phyloP scores from a whole-genome alignment of 306 rosid species.

The Neltuma alba region DNA sequence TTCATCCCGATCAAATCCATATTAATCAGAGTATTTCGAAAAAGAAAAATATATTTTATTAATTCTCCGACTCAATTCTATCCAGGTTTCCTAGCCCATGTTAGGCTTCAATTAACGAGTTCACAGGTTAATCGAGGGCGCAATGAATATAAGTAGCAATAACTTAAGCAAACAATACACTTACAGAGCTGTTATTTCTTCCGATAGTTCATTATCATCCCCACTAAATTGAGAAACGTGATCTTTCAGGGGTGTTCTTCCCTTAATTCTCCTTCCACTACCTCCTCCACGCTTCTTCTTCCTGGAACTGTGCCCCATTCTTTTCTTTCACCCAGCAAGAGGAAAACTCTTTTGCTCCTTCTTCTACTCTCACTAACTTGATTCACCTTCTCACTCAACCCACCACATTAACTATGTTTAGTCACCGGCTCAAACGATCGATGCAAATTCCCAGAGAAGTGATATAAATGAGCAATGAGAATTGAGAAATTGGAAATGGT shows the following conservation, averaged over 20 bases:
- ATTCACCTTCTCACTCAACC: neutral
- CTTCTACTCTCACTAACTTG: constrained; percentile 9
- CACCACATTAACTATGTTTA: neutral
- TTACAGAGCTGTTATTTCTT: constrained; percentile 93
- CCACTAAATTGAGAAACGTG: constrained; percentile 40
- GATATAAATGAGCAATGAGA: neutral
- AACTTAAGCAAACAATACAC: constrained; percentile 31
- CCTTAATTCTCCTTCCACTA: constrained; percentile 62
- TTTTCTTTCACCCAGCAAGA: neutral
- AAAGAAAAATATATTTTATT: neutral
- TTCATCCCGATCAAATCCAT: neutral
- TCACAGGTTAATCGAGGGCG: neutral
- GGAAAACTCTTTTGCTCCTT: constrained; percentile 1
- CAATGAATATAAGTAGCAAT: constrained; percentile 3
- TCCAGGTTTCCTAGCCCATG: neutral
- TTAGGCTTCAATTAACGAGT: neutral
- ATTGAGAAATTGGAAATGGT: neutral
- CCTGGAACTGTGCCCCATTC: constrained; percentile 80
- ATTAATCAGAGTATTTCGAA: neutral
- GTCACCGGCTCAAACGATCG: constrained; percentile 5
- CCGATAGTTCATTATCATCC: constrained; percentile 72
- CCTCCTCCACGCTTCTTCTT: constrained; percentile 84
- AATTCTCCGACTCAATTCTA: neutral
- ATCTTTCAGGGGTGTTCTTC: constrained; percentile 72
- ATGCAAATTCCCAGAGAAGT: neutral